A percentile compares a stretch with the other conserved stretches of the same genome.
Evolutionary conservation across 345 rosid species (phyloP).

Genomic region (Microcos paniculata): DNA sequence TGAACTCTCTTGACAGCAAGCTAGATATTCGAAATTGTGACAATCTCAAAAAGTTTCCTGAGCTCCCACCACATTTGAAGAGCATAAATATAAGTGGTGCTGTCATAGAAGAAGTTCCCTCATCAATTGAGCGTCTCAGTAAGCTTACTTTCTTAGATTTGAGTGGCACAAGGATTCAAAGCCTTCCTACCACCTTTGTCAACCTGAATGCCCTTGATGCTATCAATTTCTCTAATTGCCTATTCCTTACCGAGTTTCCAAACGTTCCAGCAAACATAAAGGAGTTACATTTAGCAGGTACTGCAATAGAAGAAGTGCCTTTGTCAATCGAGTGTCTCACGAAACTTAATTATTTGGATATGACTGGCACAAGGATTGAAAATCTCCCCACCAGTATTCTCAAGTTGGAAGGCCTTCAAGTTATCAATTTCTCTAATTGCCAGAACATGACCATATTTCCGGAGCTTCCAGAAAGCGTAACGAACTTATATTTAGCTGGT

Average conservation of each 20-base stretch:
- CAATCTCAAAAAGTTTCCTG: neutral
- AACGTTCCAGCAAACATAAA: conserved; percentile 13
- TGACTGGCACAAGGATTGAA: neutral
- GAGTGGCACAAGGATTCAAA: too few species aligned
- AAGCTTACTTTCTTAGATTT: neutral
- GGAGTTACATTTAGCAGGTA: neutral
- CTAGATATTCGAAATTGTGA: neutral
- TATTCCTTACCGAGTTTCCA: conserved; percentile 11
- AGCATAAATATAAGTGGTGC: neutral
- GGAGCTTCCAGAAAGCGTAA: neutral
- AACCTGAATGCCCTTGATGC: neutral
- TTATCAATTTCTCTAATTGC: neutral
- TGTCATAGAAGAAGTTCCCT: conserved; percentile 2
- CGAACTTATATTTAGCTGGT: neutral
- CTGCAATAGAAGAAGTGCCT: conserved; percentile 16
- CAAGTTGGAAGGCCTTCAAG: neutral
- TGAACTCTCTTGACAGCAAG: neutral
- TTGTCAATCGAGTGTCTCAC: neutral
- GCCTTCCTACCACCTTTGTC: neutral
- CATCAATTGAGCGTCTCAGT: conserved; percentile 11
- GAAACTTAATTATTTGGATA: neutral
- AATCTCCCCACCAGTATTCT: too few species aligned
- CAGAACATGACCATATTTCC: conserved; percentile 3
- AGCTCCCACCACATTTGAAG: neutral
- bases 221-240: conserved; percentile 13